A percentile compares a stretch with the other conserved stretches of the same genome.
phyloP scores from a whole-genome alignment of 176 grass and related monocot genomes.

The Otatea glauca region DNA sequence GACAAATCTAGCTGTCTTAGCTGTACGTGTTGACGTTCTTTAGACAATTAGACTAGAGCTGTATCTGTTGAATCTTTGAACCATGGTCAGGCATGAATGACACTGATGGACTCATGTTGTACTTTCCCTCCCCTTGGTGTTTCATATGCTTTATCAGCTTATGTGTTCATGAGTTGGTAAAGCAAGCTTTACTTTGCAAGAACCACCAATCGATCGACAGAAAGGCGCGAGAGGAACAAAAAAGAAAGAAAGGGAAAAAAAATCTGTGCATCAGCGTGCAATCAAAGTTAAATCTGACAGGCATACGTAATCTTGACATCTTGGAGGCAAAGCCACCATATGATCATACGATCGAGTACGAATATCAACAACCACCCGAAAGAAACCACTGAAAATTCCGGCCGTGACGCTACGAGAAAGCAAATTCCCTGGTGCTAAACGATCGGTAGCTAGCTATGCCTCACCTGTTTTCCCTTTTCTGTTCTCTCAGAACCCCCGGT shows the following conservation, averaged over 20 bases:
- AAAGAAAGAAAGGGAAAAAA: neutral
- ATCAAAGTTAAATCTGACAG: neutral
- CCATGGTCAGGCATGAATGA: neutral
- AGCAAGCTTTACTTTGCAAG: neutral
- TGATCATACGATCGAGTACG: too few relatives aligned
- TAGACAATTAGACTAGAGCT: neutral
- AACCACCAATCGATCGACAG: neutral
- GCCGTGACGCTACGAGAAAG: neutral
- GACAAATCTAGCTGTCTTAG: neutral
- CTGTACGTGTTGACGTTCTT: neutral
- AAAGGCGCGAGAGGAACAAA: neutral
- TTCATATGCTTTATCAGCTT: neutral
- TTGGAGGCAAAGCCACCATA: neutral
- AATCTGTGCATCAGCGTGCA: neutral
- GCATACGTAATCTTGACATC: neutral
- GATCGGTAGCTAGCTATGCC: neutral
- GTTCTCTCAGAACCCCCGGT: neutral
- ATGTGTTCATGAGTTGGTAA: neutral
- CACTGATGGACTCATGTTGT: neutral
- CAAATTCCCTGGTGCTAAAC: neutral
- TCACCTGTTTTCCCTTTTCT: neutral
- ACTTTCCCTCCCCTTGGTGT: neutral
- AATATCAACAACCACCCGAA: neutral
- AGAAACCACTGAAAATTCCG: neutral
- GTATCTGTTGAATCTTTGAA: neutral